Evolutionary conservation across 768 basidiomycete genomes (phyloP), one percentile per base, ranked within the genome.

Genomic region (Agaricus blazei): DNA sequence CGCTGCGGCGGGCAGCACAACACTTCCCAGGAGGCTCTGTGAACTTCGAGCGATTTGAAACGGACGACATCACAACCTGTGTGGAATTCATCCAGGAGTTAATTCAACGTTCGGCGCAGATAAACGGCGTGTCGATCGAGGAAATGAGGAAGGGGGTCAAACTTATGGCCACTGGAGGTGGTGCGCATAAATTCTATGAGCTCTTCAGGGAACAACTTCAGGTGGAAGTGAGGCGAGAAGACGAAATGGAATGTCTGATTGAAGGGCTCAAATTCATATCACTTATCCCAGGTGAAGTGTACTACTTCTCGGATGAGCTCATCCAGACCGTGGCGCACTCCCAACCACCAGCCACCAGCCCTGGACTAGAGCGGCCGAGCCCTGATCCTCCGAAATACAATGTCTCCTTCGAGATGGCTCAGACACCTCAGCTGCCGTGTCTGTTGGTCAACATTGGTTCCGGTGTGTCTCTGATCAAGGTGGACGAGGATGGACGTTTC

Each of bases 171-270:
- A 99, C 97, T 0, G 97, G 97, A 15, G 97, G 97, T 15, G 97
- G 97, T 37, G 96, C 96, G 41, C 93, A 97, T 78, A 86, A 83
- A 65, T 98, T 95, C 73, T 87, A 95, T 69, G 88, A 90, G 63
- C 73, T 90, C 50, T 88, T 99, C 68, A 76, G 76, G 49, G 74
- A 75, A 23, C 82, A 82, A 59, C 74, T 98, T 12, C 83, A 78
- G 27, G 91, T 98, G 49, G 93, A 95, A 65, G 93, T 98, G 42
- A 75, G 77, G 58, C 72, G 88, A 54, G 96, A 98, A 71, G 97
- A 98, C 68, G 97, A 99, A 79, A 98, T 99, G 97, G 96, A 93
- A 73, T 98, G 97, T 64, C 72, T 98, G 66, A 98, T 98, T 61
- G 88, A 93, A 63, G 97, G 97, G 28, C 78, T 99, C 67, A 90